These are phyloP conservation scores for Dryas drummondii DNA, from an alignment of 306 rosid species.

Conservation along the genomic window DNA sequence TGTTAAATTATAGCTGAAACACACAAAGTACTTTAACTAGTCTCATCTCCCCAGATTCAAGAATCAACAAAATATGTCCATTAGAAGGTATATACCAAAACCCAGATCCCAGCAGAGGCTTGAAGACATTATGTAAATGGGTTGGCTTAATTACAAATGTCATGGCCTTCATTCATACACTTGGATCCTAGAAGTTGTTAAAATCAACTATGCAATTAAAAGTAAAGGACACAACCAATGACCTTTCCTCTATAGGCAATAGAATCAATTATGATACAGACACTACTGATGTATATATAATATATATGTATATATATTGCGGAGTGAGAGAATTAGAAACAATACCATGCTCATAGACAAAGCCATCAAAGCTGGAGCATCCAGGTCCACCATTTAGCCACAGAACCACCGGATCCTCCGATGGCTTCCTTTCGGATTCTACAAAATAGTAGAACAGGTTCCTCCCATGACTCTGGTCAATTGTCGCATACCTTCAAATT, in stretches of 20 bases:
- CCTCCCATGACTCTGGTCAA: conserved; percentile 53
- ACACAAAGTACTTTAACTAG: neutral
- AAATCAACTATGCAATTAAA: neutral
- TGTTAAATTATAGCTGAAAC: neutral
- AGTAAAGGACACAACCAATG: neutral
- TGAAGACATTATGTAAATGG: neutral
- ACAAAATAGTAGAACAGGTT: conserved; percentile 79
- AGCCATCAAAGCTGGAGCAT: conserved; percentile 95
- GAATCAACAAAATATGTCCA: neutral
- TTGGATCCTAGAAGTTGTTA: no score
- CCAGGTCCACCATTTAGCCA: conserved; percentile 99
- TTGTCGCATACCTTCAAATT: conserved; percentile 44
- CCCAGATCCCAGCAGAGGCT: neutral
- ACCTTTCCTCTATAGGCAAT: neutral
- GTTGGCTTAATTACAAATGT: neutral
- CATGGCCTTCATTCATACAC: neutral
- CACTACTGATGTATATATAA: no score
- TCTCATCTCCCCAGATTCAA: neutral
- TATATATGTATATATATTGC: no score
- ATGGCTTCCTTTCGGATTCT: conserved; percentile 71
- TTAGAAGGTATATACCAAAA: neutral
- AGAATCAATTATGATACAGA: neutral
- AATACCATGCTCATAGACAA: conserved; percentile 93
- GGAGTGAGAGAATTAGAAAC: neutral
- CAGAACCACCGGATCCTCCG: conserved; percentile 84